Conservation (phyloP, 345 rosid species). For the Sonneratia alba region DNA sequence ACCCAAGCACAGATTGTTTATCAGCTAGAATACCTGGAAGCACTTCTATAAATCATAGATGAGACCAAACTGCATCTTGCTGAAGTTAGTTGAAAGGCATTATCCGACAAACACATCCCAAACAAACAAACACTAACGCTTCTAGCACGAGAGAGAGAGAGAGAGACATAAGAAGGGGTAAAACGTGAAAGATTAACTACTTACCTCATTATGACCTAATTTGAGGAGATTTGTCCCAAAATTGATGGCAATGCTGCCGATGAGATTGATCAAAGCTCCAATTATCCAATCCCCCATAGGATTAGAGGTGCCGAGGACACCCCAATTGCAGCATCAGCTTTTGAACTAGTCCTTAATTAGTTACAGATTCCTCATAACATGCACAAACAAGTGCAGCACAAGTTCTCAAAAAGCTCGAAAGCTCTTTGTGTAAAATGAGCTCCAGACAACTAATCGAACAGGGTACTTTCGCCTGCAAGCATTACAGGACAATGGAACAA, state of each 20-base stretch:
- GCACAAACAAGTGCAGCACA: neutral
- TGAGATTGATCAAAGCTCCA: slow-evolving; percentile 89
- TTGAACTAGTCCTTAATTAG: slow-evolving; percentile 17
- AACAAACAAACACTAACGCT: too few relatives aligned
- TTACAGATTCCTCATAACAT: slow-evolving; percentile 14
- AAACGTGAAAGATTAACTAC: neutral
- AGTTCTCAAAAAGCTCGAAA: neutral
- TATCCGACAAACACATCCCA: neutral
- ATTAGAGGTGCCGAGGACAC: slow-evolving; percentile 28
- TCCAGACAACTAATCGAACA: neutral
- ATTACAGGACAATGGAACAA: neutral
- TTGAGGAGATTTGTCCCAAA: slow-evolving; percentile 99
- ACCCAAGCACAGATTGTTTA: neutral
- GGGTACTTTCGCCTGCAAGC: neutral
- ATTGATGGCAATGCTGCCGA: slow-evolving; percentile 97
- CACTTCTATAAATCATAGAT: neutral
- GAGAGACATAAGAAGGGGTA: neutral
- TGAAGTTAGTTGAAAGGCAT: neutral
- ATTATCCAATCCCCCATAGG: slow-evolving; percentile 97
- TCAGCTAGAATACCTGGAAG: neutral
- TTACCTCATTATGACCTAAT: slow-evolving; percentile 89
- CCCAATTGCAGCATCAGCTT: slow-evolving; percentile 23
- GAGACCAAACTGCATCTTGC: neutral
- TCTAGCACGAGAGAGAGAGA: neutral
- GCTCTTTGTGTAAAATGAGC: neutral